Percentiles rank a stretch among this genome's conserved stretches.
Conservation (phyloP, 495 filamentous ascomycete species). For the Penicillium coprophilum region DNA sequence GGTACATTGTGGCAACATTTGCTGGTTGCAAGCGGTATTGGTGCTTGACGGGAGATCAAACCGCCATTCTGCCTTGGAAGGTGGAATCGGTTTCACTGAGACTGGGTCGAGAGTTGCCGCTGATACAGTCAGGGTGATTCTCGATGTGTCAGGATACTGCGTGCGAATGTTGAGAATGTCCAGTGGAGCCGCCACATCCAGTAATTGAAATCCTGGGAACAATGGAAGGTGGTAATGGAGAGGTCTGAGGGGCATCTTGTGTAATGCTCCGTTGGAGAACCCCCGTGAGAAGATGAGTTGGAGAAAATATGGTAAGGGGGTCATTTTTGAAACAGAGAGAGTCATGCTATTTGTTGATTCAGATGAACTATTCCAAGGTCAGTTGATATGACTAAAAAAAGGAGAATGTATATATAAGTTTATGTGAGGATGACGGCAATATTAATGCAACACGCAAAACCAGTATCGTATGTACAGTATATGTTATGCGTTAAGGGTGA, state of each 20-base stretch:
- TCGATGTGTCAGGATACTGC: slow-evolving; percentile 3
- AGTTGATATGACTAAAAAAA: background rate
- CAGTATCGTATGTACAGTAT: background rate
- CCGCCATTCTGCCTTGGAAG: background rate
- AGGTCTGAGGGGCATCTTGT: slow-evolving; percentile 8
- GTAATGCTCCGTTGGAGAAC: background rate
- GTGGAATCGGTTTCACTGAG: slow-evolving; percentile 11
- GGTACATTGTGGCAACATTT: slow-evolving; percentile 10
- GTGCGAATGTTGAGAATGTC: slow-evolving; percentile 14
- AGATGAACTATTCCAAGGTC: background rate
- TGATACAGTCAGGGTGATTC: slow-evolving; percentile 12
- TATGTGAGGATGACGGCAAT: background rate
- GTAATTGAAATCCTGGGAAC: slow-evolving; percentile 11
- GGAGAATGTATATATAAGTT: background rate
- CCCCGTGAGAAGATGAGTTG: background rate
- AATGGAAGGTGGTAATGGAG: slow-evolving; percentile 13
- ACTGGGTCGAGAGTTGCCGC: slow-evolving; percentile 9
- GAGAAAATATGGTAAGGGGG: slow-evolving; percentile 2
- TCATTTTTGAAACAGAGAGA: background rate
- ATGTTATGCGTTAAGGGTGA: background rate
- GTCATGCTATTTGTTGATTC: background rate
- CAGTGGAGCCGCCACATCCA: slow-evolving; percentile 8
- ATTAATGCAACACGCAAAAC: background rate
- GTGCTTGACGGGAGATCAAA: slow-evolving; percentile 3
- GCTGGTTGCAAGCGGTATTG: slow-evolving; percentile 9